Percentiles rank a stretch among this genome's conserved stretches.
phyloP scores from a whole-genome alignment of 768 basidiomycete species.

The Termitomyces sp. region DNA sequence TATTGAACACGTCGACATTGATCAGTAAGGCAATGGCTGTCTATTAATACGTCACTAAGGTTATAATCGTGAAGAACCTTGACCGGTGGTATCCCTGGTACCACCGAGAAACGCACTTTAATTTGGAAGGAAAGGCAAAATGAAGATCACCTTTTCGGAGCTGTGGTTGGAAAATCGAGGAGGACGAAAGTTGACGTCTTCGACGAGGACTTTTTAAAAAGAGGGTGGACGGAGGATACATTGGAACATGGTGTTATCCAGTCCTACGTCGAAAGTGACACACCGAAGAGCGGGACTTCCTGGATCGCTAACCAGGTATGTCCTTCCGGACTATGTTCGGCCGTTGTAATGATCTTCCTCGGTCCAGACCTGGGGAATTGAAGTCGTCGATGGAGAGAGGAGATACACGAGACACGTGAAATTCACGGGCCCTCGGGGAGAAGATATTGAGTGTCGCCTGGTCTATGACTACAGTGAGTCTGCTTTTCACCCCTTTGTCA shows the following conservation, averaged over 20 bases:
- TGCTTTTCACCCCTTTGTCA: background rate
- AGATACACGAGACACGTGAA: constrained; percentile 55
- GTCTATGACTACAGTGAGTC: constrained; percentile 66
- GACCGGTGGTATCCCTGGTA: constrained; percentile 55
- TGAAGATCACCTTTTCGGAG: constrained; percentile 60
- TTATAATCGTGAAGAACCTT: constrained; percentile 26
- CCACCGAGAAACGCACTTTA: constrained; percentile 51
- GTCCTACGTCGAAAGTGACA: constrained; percentile 51
- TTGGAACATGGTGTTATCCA: constrained; percentile 38
- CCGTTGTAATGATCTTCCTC: background rate
- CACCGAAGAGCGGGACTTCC: constrained; percentile 48
- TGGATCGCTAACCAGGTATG: constrained; percentile 66
- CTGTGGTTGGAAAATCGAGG: constrained; percentile 47
- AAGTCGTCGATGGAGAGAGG: constrained; percentile 51
- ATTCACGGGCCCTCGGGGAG: constrained; percentile 55
- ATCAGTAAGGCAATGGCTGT: constrained; percentile 29
- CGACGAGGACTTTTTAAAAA: constrained; percentile 36
- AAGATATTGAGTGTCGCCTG: constrained; percentile 50
- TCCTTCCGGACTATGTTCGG: background rate
- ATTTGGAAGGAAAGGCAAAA: constrained; percentile 47
- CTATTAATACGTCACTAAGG: background rate
- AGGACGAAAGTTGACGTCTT: constrained; percentile 43
- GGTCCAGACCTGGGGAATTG: constrained; percentile 56
- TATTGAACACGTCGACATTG: constrained; percentile 62
- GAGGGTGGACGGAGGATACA: constrained; percentile 35